Conservation (phyloP, 495 filamentous ascomycete genomes). For the Echria macrotheca region DNA sequence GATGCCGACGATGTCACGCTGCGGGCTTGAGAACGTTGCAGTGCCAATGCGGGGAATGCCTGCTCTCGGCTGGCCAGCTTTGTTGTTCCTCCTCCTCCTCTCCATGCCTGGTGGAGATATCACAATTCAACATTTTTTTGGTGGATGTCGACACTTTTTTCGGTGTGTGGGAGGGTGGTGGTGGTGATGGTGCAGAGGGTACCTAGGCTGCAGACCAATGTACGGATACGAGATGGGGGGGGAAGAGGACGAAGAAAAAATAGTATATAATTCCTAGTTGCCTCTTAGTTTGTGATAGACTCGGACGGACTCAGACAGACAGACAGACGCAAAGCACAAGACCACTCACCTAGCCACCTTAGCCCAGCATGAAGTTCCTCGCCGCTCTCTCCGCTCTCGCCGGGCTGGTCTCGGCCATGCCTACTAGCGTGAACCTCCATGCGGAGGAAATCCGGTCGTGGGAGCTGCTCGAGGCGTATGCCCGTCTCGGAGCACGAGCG, state of each 20-base stretch:
- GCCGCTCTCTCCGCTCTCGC: slow-evolving; percentile 6
- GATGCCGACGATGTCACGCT: slow-evolving; percentile 2
- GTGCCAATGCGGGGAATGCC: slow-evolving; percentile 13
- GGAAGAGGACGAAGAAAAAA: no score
- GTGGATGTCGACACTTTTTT: no score
- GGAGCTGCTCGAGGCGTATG: slow-evolving; percentile 2
- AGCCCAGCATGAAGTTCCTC: slow-evolving; percentile 21
- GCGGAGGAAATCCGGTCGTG: slow-evolving; percentile 11
- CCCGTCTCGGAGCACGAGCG: slow-evolving; percentile 6
- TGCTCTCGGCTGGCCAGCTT: neutral
- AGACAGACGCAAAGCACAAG: no score
- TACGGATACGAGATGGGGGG: no score
- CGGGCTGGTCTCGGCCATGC: slow-evolving; percentile 10
- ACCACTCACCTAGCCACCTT: no score
- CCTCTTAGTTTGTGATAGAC: no score
- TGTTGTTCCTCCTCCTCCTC: no score
- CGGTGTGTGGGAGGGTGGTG: no score
- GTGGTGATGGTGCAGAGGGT: neutral
- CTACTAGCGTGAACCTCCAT: neutral
- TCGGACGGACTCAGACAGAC: no score
- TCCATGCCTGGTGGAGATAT: neutral
- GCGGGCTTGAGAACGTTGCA: neutral
- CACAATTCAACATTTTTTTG: no score
- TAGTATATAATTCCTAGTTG: no score
- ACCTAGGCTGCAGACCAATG: no score